Base-by-base conservation (phyloP, 306 rosid species). In the Glycine tomentella region DNA sequence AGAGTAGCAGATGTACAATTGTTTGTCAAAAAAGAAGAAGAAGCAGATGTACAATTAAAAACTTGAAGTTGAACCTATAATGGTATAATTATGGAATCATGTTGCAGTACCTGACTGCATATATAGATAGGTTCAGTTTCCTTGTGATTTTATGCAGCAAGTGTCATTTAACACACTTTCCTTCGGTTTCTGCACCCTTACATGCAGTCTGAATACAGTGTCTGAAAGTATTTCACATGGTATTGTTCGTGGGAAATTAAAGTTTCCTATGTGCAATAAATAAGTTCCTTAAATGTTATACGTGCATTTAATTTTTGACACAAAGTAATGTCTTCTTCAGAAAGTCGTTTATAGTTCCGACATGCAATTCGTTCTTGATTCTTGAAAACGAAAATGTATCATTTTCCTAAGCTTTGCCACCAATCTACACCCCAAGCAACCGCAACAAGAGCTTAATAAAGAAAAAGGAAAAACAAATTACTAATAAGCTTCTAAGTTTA, bases 121-220 rank as follows among this genome's bases (percentile, higher is more conserved):
- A 17, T 13, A 56, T 38, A 58, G 31, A 25, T 25, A 1, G 31
- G 31, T 25, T 25, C 31, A 25, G 31, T 25, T 25, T 25, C 31
- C 50, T 48, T 84, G 74, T 71, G 80, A 79, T 69, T 82, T 81
- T 17, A 74, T 86, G 82, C 82, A 59, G 76, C 59, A 59, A 6
- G 80, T 50, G 12, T 17, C 56, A 31, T 59, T 74, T 51, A 78
- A 25, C 31, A 25, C 31, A 25, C 31, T 25, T 25, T 25, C 2
- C 31, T 25, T 25, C 31, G 31, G 31, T 25, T 25, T 25, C 31
- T 25, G 31, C 31, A 25, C 31, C 31, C 31, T 25, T 62, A 14
- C 34, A 46, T 56, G 80, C 75, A 42, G 64, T 33, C 50, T 51
- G 78, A 50, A 16, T 71, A 50, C 44, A 69, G 72, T 38, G 72